Evolutionary conservation across 257 asterid species (phyloP).

Genomic region (Nicotiana benthamiana): DNA sequence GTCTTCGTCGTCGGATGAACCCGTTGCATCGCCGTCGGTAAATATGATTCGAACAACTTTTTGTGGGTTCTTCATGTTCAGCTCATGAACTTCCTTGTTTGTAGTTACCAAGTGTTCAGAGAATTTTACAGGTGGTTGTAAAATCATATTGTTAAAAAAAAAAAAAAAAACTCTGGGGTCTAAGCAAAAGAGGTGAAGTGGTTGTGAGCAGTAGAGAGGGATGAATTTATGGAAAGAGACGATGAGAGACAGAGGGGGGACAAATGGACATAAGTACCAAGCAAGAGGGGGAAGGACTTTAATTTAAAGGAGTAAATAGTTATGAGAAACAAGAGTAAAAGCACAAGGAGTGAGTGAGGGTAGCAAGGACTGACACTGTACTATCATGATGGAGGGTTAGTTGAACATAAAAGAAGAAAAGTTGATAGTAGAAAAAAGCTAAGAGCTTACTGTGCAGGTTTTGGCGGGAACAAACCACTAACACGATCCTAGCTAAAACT

Average conservation of each 20-base stretch:
- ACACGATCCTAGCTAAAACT: neutral
- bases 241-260: neutral
- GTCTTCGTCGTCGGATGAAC: conserved; percentile 28
- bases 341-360: neutral
- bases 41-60: conserved; percentile 37
- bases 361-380: neutral
- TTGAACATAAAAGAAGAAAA: neutral
- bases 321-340: too few species aligned
- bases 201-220: neutral
- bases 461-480: conserved; percentile 39
- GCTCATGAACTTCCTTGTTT: conserved; percentile 23
- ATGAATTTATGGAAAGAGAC: neutral
- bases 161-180: too few species aligned
- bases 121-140: conserved; percentile 18
- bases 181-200: neutral
- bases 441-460: conserved; percentile 15
- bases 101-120: conserved; percentile 45
- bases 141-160: neutral
- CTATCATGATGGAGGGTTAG: neutral
- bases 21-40: conserved; percentile 74
- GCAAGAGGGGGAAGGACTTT: too few species aligned
- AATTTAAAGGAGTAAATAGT: too few species aligned
- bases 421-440: neutral
- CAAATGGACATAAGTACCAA: neutral
- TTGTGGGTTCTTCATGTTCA: conserved; percentile 5